Percentiles rank a stretch among this genome's conserved stretches.
Conservation (phyloP, 2,329 filamentous ascomycete genomes). For the Talaromyces albobiverticillius region DNA sequence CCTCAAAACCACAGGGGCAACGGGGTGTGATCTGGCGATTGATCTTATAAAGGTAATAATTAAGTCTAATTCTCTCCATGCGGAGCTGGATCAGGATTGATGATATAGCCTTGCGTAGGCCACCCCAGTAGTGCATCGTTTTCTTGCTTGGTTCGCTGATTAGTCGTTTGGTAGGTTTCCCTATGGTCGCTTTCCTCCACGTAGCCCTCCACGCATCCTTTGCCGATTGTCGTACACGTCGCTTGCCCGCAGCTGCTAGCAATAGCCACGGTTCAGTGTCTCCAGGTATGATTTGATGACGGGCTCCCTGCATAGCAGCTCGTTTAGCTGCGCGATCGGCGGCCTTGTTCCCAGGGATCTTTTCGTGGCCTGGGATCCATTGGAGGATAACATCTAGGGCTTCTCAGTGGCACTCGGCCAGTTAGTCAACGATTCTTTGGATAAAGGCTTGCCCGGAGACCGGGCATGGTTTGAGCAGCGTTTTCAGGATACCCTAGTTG, state of each 20-base stretch:
- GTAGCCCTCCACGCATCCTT: neutral
- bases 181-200: neutral
- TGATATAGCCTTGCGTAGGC: neutral
- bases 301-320: neutral
- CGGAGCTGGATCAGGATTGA: neutral
- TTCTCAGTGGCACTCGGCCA: neutral
- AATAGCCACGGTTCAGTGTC: neutral
- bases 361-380: conserved; percentile 5
- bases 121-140: neutral
- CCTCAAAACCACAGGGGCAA: neutral
- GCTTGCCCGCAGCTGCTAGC: neutral
- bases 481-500: neutral
- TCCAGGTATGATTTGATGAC: neutral
- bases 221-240: neutral
- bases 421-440: neutral
- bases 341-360: neutral
- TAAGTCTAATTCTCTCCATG: neutral
- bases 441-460: neutral
- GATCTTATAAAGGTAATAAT: neutral
- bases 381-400: neutral
- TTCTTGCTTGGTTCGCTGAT: neutral
- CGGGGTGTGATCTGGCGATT: neutral
- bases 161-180: neutral
- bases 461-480: neutral
- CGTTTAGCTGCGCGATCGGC: neutral